Conservation (phyloP, 2,329 filamentous ascomycete genomes). For the Colletotrichum sp. region DNA sequence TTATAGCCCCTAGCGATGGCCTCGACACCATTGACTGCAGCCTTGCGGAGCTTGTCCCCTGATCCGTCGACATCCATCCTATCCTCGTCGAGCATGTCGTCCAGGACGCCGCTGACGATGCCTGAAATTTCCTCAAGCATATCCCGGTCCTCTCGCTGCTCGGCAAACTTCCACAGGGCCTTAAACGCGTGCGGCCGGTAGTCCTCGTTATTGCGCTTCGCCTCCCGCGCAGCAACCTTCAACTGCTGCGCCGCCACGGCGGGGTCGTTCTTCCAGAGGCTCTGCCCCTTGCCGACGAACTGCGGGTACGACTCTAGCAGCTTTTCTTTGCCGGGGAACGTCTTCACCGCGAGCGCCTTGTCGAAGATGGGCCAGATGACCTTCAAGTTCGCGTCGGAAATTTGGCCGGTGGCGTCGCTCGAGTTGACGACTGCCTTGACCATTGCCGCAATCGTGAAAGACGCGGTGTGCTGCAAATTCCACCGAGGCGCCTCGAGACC, state of each 20-base stretch:
- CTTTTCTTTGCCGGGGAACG: conserved; percentile 89
- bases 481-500: conserved; percentile 83
- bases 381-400: conserved; percentile 64
- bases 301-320: conserved; percentile 80
- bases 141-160: conserved; percentile 70
- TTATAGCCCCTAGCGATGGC: conserved; percentile 56
- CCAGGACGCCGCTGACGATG: conserved; percentile 68
- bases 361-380: conserved; percentile 84
- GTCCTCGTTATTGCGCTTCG: conserved; percentile 85
- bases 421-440: conserved; percentile 69
- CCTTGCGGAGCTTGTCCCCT: conserved; percentile 47
- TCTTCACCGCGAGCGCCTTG: conserved; percentile 83
- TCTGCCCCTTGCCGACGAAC: conserved; percentile 71
- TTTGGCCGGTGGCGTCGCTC: conserved; percentile 58
- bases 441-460: conserved; percentile 78
- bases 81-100: conserved; percentile 62
- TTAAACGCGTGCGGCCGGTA: conserved; percentile 81
- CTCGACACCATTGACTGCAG: conserved; percentile 55
- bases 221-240: conserved; percentile 84
- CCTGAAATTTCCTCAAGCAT: conserved; percentile 70
- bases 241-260: conserved; percentile 69
- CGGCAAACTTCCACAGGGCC: conserved; percentile 75
- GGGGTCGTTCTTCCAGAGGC: conserved; percentile 59
- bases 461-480: conserved; percentile 88
- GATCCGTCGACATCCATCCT: conserved; percentile 71